These are phyloP conservation scores for Byssothecium circinans DNA, from an alignment of 2,329 filamentous ascomycete species.

Conservation along the genomic window DNA sequence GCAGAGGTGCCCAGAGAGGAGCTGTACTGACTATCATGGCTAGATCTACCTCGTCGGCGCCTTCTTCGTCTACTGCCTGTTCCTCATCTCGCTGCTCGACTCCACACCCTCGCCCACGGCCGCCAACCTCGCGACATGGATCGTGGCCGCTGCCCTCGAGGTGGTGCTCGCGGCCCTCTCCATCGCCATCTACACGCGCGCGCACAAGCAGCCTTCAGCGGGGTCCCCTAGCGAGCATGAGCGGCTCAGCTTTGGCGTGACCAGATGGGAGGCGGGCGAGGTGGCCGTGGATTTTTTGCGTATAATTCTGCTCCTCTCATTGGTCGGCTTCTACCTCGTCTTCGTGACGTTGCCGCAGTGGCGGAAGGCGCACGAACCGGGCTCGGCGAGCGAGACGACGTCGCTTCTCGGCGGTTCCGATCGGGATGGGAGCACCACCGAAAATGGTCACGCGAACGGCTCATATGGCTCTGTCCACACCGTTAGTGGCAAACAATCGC, in stretches of 20 bases:
- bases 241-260: conserved; percentile 44
- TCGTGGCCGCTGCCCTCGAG: conserved; percentile 72
- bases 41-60: conserved; percentile 84
- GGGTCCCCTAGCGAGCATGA: conserved; percentile 35
- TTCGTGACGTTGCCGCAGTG: conserved; percentile 48
- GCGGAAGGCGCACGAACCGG: conserved; percentile 23
- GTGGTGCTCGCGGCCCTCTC: conserved; percentile 69
- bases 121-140: conserved; percentile 80
- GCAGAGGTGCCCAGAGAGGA: no score
- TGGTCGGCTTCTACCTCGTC: conserved; percentile 62
- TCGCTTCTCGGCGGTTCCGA: conserved; percentile 61
- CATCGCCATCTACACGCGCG: conserved; percentile 66
- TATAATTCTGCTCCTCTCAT: conserved; percentile 64
- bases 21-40: no score
- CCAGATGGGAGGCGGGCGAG: conserved; percentile 66
- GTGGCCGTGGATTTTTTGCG: conserved; percentile 69
- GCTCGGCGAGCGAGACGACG: conserved; percentile 58
- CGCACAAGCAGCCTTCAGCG: conserved; percentile 68
- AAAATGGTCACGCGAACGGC: conserved; percentile 54
- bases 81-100: conserved; percentile 85
- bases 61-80: conserved; percentile 83
- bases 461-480: conserved; percentile 56
- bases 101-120: conserved; percentile 77
- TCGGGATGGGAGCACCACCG: conserved; percentile 44
- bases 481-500: conserved; percentile 47